Evolutionary conservation across 352 stramenopile genomes (phyloP), one percentile per base, ranked within the genome.

Genomic region (Globisporangium recalcitrans): DNA sequence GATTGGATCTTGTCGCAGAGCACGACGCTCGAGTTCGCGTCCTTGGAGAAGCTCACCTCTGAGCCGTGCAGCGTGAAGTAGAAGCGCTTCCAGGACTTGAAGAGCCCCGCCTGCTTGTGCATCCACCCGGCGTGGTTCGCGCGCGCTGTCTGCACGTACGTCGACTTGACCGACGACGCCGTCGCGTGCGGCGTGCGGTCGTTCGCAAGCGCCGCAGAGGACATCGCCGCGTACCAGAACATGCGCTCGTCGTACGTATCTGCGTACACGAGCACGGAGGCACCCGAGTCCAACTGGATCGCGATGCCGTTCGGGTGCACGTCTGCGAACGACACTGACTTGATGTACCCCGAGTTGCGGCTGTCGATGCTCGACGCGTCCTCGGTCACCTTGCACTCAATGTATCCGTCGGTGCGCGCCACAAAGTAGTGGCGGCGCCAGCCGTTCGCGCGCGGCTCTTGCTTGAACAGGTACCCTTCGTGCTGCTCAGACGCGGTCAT

Each of bases 201-300:
- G 34, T 87, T 90, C 16, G 75, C 73, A 22, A 67, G 75, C n/a
- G 77, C 77, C 0, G 74, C 71, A 1, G 82, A 75, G 7, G 86
- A 84, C 47, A 93, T 85, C 19, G 81, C 82, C 0, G 73, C 74
- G 62, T 91, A 91, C 86, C 86, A 95, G 10, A 92, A 71, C 81
- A 91, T 91, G 55, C 82, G 73, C 56, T 92, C 83, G 60, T 91
- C 82, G 62, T 91, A 93, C 16, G 82, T 80, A 34, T 92, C 80
- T 0, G 84, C 77, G 54, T 93, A 91, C 54, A 89, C 85, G 32
- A 91, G 74, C 54, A 95, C 68, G 11, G 75, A 80, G 4, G 68
- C 56, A 55, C 78, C 81, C n/a, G 73, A 74, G 53, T 80, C 84
- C 0, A 95, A 59, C 52, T 91, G 65, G 47, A 95, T 91, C 16